Evolutionary conservation across 2,329 filamentous ascomycete species (phyloP), one percentile per base, ranked within the genome.

Genomic region (Waltergamsia citrina): DNA sequence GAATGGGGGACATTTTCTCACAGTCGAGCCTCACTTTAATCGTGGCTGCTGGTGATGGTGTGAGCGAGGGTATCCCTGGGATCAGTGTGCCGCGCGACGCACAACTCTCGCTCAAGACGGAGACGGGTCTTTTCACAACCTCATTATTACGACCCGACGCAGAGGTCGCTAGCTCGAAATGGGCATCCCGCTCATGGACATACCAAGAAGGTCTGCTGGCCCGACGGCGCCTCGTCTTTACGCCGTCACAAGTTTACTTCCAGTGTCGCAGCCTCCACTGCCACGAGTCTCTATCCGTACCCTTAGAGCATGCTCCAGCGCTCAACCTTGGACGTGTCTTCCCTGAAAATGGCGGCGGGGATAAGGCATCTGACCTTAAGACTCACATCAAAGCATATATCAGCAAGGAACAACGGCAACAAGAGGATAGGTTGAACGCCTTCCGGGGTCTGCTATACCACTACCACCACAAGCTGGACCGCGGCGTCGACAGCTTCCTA

Each of bases 261-360:
- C 57, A 60, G 35, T 60, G 57, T 39, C 48, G 50, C 20, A 39
- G 47, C 7, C 39, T 60, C 10, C 56, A 60, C 41, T 60, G 56
- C 32, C 53, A 57, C 35, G 57, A 60, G 38, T 56, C 50, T 34
- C 45, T 61, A 5, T 48, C 48, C 5, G 38, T 53, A 12, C 51
- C 56, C 14, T 43, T 60, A 7, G 44, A 50, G 12, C 46, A 52
- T 17, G 50, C 52, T 10, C 46, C 51, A 1, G 42, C 46, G 10
- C 25, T 41, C n/a, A 39, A 41, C 28, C 36, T 38, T 7, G 39
- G 37, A 7, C 30, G 37, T n/a, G 32, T 39, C 10, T 40, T 40
- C 20, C 35, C 38, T 14, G 26, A 32, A 11, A 20, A 26, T 6
- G 46, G 43, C 14, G 46, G 41, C 5, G 44, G 40, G 4, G 43